A percentile compares a stretch with the other conserved stretches of the same genome.
Conservation (phyloP, 139 green algal genomes). For the Chlorella vulgaris region DNA sequence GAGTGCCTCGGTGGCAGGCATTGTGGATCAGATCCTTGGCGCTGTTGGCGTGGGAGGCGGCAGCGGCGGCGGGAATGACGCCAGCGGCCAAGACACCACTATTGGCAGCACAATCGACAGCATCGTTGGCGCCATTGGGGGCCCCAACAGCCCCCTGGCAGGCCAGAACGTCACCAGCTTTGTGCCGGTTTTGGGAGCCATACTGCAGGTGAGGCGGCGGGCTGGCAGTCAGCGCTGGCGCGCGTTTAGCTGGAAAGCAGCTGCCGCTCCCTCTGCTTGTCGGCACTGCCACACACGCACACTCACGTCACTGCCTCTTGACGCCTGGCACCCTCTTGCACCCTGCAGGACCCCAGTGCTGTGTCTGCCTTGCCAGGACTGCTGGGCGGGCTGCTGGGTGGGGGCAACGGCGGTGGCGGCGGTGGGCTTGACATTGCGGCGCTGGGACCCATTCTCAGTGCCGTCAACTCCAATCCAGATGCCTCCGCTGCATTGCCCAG, state of each 20-base stretch:
- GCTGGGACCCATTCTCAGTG: neutral
- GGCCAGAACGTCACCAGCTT: neutral
- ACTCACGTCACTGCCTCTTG: too few species aligned
- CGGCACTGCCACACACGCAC: too few species aligned
- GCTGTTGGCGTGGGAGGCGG: neutral
- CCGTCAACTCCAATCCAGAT: neutral
- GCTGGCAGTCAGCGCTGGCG: too few species aligned
- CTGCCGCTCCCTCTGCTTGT: too few species aligned
- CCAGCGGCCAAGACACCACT: neutral
- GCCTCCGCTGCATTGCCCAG: neutral
- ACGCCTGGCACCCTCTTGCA: too few species aligned
- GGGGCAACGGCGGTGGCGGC: neutral
- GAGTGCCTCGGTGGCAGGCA: neutral
- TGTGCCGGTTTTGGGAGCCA: neutral
- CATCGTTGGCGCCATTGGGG: neutral
- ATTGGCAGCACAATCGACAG: neutral
- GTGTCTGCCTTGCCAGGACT: neutral
- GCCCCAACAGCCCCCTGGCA: neutral
- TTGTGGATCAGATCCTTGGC: neutral
- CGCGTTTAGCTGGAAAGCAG: too few species aligned
- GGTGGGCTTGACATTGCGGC: neutral
- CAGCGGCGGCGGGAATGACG: neutral
- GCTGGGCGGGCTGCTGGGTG: constrained; percentile 8
- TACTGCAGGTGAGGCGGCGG: too few species aligned
- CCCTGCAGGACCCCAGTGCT: neutral